Conservation (phyloP, 768 basidiomycete species). For the Cystoderma amianthinum region DNA sequence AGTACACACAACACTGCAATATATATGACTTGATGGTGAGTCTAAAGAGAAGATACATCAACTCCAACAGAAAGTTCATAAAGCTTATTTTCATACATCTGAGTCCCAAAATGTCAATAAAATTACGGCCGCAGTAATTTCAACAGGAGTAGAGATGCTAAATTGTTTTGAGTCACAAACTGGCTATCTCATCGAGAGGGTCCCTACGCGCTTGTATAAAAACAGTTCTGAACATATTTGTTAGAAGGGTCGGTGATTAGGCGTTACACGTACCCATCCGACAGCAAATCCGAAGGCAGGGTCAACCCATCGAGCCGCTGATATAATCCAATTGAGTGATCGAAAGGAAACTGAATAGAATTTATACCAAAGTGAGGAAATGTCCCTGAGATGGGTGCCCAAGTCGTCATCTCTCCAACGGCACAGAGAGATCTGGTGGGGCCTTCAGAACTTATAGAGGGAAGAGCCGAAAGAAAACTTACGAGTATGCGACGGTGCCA, state of each 20-base stretch:
- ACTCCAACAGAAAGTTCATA: conserved; percentile 1
- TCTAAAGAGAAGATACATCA: conserved; percentile 22
- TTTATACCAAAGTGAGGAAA: conserved; percentile 63
- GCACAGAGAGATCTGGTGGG: conserved; percentile 51
- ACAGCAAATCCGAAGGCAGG: conserved; percentile 53
- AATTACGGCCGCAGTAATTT: conserved; percentile 67
- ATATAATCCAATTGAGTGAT: background rate
- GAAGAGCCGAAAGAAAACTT: conserved; percentile 14
- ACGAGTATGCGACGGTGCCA: conserved; percentile 62
- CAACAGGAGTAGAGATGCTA: conserved; percentile 64
- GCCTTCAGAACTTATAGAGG: background rate
- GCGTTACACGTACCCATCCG: conserved; percentile 35
- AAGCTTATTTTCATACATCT: conserved; percentile 30
- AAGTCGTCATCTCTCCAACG: conserved; percentile 75
- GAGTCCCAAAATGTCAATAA: conserved; percentile 69
- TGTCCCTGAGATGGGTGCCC: conserved; percentile 72
- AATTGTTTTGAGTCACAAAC: background rate
- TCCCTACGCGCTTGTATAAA: conserved; percentile 32
- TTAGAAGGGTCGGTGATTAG: too few relatives aligned
- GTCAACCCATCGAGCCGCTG: conserved; percentile 52
- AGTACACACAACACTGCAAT: conserved; percentile 48
- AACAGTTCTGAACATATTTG: conserved; percentile 32
- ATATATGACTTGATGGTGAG: conserved; percentile 45
- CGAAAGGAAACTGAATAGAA: background rate
- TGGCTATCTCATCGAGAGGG: background rate